A percentile compares a stretch with the other conserved stretches of the same genome.
These are phyloP conservation scores for Apiotrichum brassicae DNA, from an alignment of 1,284 basidiomycete genomes.

Conservation along the genomic window DNA sequence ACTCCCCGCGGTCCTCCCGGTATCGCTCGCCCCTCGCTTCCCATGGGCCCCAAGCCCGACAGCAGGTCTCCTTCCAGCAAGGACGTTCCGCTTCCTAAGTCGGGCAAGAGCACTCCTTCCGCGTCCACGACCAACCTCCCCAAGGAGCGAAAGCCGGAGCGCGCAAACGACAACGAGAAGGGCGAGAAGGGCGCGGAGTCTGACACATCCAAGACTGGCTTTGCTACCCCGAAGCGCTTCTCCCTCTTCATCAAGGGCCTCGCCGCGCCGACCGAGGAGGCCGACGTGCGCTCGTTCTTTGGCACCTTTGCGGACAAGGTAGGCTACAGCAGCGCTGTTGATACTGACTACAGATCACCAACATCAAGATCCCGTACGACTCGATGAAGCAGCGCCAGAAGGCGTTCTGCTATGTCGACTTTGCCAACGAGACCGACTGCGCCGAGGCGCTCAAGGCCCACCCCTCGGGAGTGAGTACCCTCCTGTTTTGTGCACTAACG, in stretches of 20 bases:
- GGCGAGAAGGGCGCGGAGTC: slow-evolving; percentile 45
- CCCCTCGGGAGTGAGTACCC: slow-evolving; percentile 54
- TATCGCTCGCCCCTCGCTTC: not conserved
- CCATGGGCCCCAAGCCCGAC: slow-evolving; percentile 4
- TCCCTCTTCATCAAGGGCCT: slow-evolving; percentile 72
- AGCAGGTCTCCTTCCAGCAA: slow-evolving; percentile 11
- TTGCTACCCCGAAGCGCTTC: slow-evolving; percentile 66
- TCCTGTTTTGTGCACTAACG: not conserved
- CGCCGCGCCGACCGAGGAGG: slow-evolving; percentile 56
- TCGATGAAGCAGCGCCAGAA: slow-evolving; percentile 34
- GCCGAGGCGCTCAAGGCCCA: slow-evolving; percentile 65
- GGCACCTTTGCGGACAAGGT: slow-evolving; percentile 38
- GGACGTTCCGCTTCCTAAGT: not conserved
- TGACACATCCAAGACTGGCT: slow-evolving; percentile 59
- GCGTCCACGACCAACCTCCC: not conserved
- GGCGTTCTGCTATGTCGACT: slow-evolving; percentile 69
- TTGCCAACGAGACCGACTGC: slow-evolving; percentile 75
- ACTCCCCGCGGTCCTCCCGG: slow-evolving; percentile 11
- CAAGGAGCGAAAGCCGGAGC: slow-evolving; percentile 51
- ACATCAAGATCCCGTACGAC: slow-evolving; percentile 59
- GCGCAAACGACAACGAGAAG: slow-evolving; percentile 3
- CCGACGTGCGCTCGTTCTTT: slow-evolving; percentile 69
- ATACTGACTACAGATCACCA: slow-evolving; percentile 56
- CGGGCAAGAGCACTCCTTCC: slow-evolving; percentile 11
- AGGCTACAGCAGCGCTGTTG: not conserved